phyloP scores from a whole-genome alignment of 2,329 filamentous ascomycete species.

The Clonostachys rhizophaga region DNA sequence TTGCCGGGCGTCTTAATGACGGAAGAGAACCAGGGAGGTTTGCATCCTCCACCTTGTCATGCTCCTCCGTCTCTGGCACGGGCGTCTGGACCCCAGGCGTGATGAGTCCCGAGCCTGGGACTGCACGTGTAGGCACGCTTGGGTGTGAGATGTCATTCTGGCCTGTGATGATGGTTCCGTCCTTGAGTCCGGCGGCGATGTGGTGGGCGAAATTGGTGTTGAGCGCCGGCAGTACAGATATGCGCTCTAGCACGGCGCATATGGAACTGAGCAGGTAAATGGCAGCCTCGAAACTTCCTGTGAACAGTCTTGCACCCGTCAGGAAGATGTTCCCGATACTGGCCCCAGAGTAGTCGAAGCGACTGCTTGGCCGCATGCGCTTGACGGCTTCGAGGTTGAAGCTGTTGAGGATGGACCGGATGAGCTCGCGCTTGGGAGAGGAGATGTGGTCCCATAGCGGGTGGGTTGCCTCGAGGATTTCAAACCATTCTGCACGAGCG shows the following conservation, averaged over 20 bases:
- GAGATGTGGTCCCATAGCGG: constrained; percentile 68
- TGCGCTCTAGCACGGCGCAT: constrained; percentile 72
- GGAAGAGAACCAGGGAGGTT: constrained; percentile 79
- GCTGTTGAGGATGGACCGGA: constrained; percentile 72
- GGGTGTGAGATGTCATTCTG: constrained; percentile 94
- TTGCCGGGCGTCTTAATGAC: constrained; percentile 73
- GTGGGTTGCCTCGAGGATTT: constrained; percentile 81
- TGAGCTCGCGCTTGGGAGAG: constrained; percentile 69
- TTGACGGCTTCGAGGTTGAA: constrained; percentile 77
- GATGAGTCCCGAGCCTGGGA: constrained; percentile 17
- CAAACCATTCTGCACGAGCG: constrained; percentile 78
- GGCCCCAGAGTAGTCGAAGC: constrained; percentile 73
- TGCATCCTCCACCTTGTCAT: constrained; percentile 71
- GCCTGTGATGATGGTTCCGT: constrained; percentile 77
- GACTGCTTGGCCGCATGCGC: constrained; percentile 64
- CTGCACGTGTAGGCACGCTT: constrained; percentile 52
- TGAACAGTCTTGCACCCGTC: constrained; percentile 83
- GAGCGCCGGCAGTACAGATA: constrained; percentile 81
- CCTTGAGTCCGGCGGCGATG: constrained; percentile 75
- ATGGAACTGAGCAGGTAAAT: constrained; percentile 88
- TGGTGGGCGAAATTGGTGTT: constrained; percentile 96
- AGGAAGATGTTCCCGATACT: constrained; percentile 78
- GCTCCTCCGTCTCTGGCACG: constrained; percentile 37
- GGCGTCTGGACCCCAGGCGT: constrained; percentile 16
- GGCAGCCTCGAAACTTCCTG: constrained; percentile 85